phyloP scores from a whole-genome alignment of 2,329 filamentous ascomycete genomes.

The Elsinoe arachidis region DNA sequence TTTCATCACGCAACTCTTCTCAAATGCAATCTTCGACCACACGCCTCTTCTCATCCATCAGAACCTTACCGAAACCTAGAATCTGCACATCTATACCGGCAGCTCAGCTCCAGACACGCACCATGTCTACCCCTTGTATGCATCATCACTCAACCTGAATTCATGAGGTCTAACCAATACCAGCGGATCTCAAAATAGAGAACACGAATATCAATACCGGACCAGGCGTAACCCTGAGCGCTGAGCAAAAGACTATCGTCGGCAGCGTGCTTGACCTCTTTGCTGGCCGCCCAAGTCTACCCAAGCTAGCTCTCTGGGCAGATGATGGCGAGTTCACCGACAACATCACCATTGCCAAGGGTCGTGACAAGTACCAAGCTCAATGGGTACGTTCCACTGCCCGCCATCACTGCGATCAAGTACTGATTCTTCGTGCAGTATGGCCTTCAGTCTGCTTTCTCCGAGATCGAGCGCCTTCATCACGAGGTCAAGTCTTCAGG shows the following conservation, averaged over 20 bases:
- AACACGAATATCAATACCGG: slow-evolving; percentile 47
- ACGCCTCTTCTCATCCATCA: background rate
- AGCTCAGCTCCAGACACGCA: slow-evolving; percentile 16
- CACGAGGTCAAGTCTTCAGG: slow-evolving; percentile 47
- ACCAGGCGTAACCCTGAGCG: slow-evolving; percentile 42
- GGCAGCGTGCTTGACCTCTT: slow-evolving; percentile 55
- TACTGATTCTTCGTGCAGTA: slow-evolving; percentile 33
- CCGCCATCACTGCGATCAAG: background rate
- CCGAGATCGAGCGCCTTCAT: slow-evolving; percentile 47
- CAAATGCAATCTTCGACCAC: slow-evolving; percentile 8
- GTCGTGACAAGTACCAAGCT: slow-evolving; percentile 44
- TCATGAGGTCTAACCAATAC: slow-evolving; percentile 1
- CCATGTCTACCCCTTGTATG: slow-evolving; percentile 3
- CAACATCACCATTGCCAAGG: slow-evolving; percentile 49
- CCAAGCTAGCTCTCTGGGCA: slow-evolving; percentile 52
- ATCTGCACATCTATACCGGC: slow-evolving; percentile 9
- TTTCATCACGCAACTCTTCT: background rate
- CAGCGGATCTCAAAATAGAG: slow-evolving; percentile 39
- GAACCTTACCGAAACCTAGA: background rate
- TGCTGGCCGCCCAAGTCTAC: slow-evolving; percentile 49
- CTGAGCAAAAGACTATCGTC: slow-evolving; percentile 46
- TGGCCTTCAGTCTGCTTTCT: slow-evolving; percentile 50
- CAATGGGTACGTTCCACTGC: slow-evolving; percentile 33
- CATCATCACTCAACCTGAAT: background rate
- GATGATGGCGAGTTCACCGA: slow-evolving; percentile 51